Percentiles rank a stretch among this genome's conserved stretches.
phyloP scores from a whole-genome alignment of 768 basidiomycete species.

The Boletus huronensis region DNA sequence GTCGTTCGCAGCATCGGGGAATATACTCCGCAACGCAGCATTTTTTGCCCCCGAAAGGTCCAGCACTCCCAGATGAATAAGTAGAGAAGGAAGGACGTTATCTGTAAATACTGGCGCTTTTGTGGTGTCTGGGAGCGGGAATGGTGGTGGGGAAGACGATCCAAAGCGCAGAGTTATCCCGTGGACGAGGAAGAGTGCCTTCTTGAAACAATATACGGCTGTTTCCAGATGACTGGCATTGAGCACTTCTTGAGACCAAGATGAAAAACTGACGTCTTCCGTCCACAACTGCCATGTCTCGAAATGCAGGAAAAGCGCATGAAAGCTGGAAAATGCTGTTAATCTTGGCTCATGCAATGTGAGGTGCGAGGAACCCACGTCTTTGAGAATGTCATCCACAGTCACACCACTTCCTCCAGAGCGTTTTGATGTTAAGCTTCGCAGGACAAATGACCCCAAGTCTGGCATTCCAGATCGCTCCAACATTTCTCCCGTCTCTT shows the following conservation, averaged over 20 bases:
- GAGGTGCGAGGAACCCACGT: slow-evolving; percentile 40
- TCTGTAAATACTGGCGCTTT: slow-evolving; percentile 70
- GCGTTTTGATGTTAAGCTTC: slow-evolving; percentile 50
- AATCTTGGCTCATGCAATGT: slow-evolving; percentile 1
- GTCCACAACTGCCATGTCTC: slow-evolving; percentile 68
- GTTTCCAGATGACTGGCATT: neutral
- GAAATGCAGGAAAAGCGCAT: slow-evolving; percentile 75
- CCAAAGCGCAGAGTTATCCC: slow-evolving; percentile 67
- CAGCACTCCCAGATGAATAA: slow-evolving; percentile 72
- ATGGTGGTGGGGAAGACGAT: slow-evolving; percentile 45
- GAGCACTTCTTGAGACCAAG: neutral
- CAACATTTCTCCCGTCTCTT: slow-evolving; percentile 70
- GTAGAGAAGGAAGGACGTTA: slow-evolving; percentile 81
- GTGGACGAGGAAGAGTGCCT: slow-evolving; percentile 79
- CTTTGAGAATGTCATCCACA: slow-evolving; percentile 60
- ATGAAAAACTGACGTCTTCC: slow-evolving; percentile 47
- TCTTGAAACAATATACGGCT: slow-evolving; percentile 91
- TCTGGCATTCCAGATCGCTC: slow-evolving; percentile 57
- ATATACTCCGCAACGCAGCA: slow-evolving; percentile 42
- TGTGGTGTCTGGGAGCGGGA: slow-evolving; percentile 59
- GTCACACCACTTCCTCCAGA: slow-evolving; percentile 32
- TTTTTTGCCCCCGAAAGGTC: slow-evolving; percentile 50
- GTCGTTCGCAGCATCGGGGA: slow-evolving; percentile 44
- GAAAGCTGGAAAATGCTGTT: slow-evolving; percentile 51
- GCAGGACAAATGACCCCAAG: slow-evolving; percentile 73